Conservation (phyloP, 805 yeast species). For the Starmerella ratchasimensis region DNA sequence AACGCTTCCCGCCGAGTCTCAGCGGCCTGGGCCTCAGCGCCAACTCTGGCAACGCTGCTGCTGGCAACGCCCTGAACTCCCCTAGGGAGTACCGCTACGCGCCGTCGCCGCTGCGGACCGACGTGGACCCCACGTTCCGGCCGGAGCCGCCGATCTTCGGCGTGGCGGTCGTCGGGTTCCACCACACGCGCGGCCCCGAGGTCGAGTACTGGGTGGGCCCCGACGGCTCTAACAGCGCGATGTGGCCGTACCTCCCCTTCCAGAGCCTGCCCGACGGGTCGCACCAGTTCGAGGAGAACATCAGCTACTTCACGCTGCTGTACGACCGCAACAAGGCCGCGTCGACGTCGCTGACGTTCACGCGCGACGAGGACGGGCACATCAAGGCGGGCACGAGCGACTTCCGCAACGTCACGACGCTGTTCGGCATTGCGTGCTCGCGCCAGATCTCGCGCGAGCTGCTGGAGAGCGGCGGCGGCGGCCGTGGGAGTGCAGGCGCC, state of each 20-base stretch:
- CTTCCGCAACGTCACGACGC: slow-evolving; percentile 39
- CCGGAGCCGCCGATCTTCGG: slow-evolving; percentile 45
- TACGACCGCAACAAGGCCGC: slow-evolving; percentile 42
- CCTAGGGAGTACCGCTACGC: slow-evolving; percentile 13
- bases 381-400: slow-evolving; percentile 30
- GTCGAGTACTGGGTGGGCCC: slow-evolving; percentile 75
- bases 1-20: no score
- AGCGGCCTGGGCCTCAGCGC: no score
- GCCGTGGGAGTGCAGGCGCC: no score
- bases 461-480: slow-evolving; percentile 38
- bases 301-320: slow-evolving; percentile 73
- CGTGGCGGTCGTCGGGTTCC: slow-evolving; percentile 81
- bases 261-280: slow-evolving; percentile 95
- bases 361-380: slow-evolving; percentile 28
- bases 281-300: slow-evolving; percentile 85
- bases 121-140: background rate
- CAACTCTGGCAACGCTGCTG: no score
- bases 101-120: slow-evolving; percentile 12
- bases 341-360: slow-evolving; percentile 33
- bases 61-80: no score
- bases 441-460: slow-evolving; percentile 61
- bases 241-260: slow-evolving; percentile 84
- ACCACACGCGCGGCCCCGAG: slow-evolving; percentile 87
- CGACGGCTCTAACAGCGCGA: slow-evolving; percentile 29
- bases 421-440: slow-evolving; percentile 92